phyloP scores from a whole-genome alignment of 108 stramenopile genomes.

The Nannochloropsis oceanica region DNA sequence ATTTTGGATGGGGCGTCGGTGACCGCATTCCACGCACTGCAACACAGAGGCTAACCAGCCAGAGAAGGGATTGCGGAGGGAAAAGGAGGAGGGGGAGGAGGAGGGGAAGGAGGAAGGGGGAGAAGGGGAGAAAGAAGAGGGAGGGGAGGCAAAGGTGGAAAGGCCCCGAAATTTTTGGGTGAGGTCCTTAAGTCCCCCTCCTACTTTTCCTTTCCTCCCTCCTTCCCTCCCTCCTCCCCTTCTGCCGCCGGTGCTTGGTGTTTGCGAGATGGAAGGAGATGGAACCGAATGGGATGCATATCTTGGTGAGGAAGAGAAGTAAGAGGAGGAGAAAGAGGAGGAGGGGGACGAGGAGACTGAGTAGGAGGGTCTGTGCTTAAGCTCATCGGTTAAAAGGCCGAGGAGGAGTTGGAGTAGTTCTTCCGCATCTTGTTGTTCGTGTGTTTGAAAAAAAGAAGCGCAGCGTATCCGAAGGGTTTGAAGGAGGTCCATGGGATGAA shows the following conservation, averaged over 20 bases:
- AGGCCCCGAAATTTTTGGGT: no score
- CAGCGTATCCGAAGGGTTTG: neutral
- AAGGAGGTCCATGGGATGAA: neutral
- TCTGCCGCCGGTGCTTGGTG: neutral
- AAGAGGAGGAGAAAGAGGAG: neutral
- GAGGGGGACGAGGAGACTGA: neutral
- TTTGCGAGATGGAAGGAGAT: no score
- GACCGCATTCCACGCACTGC: conserved; percentile 8
- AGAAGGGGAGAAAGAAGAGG: no score
- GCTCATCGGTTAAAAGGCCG: neutral
- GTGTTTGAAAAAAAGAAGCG: neutral
- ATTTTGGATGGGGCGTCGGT: neutral
- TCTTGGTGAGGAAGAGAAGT: neutral
- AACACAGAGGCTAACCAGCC: conserved; percentile 1
- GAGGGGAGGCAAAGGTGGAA: no score
- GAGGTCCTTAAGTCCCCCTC: no score
- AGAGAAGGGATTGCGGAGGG: neutral
- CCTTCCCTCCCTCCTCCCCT: neutral
- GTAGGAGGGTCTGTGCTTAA: neutral
- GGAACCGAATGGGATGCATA: no score
- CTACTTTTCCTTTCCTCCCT: neutral
- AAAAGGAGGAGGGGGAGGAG: neutral
- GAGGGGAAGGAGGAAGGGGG: neutral
- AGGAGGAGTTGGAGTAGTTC: neutral
- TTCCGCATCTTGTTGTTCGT: neutral